These are phyloP conservation scores for Tagetes patula DNA, from an alignment of 129 eudicot species.

Conservation along the genomic window DNA sequence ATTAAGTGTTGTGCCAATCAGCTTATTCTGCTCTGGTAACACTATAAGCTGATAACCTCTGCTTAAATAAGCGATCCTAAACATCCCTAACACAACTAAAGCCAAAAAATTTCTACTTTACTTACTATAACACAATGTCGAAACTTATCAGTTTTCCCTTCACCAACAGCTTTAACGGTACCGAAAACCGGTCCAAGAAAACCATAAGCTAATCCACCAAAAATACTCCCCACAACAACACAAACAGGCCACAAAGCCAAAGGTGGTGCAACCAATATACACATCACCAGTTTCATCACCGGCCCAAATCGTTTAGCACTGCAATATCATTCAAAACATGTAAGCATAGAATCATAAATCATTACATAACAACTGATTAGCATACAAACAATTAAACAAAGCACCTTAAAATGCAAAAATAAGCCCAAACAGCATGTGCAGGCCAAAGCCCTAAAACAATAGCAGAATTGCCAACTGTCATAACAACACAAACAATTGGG, in stretches of 20 bases:
- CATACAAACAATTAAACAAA: slow-evolving; percentile 6
- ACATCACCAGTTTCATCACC: slow-evolving; percentile 64
- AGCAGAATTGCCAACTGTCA: slow-evolving; percentile 64
- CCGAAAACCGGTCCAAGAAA: slow-evolving; percentile 82
- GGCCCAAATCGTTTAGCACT: slow-evolving; percentile 82
- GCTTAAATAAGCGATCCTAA: background rate
- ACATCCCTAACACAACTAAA: background rate
- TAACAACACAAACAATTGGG: slow-evolving; percentile 68
- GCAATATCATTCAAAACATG: slow-evolving; percentile 30
- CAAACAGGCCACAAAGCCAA: slow-evolving; percentile 65
- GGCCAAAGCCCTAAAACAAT: slow-evolving; percentile 88
- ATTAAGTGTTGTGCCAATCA: background rate
- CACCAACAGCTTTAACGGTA: slow-evolving; percentile 85
- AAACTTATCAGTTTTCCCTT: slow-evolving; percentile 67
- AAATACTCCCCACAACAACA: slow-evolving; percentile 53
- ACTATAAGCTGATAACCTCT: background rate
- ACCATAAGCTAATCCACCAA: slow-evolving; percentile 83
- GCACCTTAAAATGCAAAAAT: slow-evolving; percentile 65
- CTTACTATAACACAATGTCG: slow-evolving; percentile 62
- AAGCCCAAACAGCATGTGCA: slow-evolving; percentile 64
- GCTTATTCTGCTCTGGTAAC: background rate
- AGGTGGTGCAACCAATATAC: slow-evolving; percentile 42
- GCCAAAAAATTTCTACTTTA: slow-evolving; percentile 18
- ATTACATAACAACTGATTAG: background rate
- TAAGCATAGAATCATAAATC: background rate